A percentile compares a stretch with the other conserved stretches of the same genome.
Evolutionary conservation across 2,329 filamentous ascomycete genomes (phyloP).

Genomic region (Colletotrichum sp.): DNA sequence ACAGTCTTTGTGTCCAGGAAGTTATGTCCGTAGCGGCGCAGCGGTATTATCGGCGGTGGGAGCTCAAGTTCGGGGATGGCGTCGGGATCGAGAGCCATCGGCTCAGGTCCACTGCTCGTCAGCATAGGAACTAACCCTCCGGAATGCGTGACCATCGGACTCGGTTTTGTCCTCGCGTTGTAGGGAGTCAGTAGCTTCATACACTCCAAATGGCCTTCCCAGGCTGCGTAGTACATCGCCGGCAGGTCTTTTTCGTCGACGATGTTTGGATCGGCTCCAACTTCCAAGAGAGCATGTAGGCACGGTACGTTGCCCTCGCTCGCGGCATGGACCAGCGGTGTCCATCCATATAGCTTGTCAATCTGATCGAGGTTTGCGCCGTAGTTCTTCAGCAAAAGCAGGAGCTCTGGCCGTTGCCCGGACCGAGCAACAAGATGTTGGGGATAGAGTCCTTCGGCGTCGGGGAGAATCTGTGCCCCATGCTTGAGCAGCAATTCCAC

Average conservation of each 20-base stretch:
- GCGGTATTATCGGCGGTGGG: slow-evolving; percentile 93
- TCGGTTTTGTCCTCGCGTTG: slow-evolving; percentile 48
- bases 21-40: slow-evolving; percentile 95
- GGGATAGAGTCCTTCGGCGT: slow-evolving; percentile 96
- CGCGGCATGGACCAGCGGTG: slow-evolving; percentile 92
- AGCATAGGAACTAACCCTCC: slow-evolving; percentile 46
- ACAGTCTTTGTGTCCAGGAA: slow-evolving; percentile 98
- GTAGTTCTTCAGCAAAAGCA: slow-evolving; percentile 82
- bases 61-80: slow-evolving; percentile 91
- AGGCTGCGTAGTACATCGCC: slow-evolving; percentile 97
- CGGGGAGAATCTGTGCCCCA: slow-evolving; percentile 83
- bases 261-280: slow-evolving; percentile 78
- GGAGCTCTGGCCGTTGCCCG: slow-evolving; percentile 78
- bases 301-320: slow-evolving; percentile 95
- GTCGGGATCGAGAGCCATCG: slow-evolving; percentile 78
- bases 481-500: slow-evolving; percentile 84
- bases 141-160: slow-evolving; percentile 49
- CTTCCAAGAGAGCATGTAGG: slow-evolving; percentile 79
- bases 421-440: slow-evolving; percentile 95
- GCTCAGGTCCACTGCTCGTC: slow-evolving; percentile 56
- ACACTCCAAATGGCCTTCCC: slow-evolving; percentile 95
- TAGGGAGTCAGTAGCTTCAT: slow-evolving; percentile 82
- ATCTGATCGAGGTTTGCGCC: slow-evolving; percentile 90
- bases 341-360: slow-evolving; percentile 98
- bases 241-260: slow-evolving; percentile 92